Percentiles rank a stretch among this genome's conserved stretches.
Evolutionary conservation across 495 filamentous ascomycete genomes (phyloP).

Genomic region (Podospora anserina): DNA sequence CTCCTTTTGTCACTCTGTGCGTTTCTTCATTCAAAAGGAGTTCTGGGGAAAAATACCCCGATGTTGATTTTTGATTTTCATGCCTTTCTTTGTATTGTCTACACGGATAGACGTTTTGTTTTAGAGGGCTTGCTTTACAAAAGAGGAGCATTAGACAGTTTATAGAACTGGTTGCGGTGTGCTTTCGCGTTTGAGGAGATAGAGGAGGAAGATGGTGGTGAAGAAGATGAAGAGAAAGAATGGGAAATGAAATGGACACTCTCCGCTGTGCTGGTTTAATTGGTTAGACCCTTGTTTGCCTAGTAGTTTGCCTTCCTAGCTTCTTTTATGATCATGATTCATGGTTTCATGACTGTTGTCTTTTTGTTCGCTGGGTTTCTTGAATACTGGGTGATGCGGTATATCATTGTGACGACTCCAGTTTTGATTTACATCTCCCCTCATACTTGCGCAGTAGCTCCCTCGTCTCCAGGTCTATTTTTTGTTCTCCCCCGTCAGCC

Average conservation of each 20-base stretch:
- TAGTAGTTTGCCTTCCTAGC: neutral
- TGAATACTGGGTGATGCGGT: neutral
- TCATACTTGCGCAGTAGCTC: constrained; percentile 37
- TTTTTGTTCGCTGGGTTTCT: neutral
- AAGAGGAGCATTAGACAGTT: neutral
- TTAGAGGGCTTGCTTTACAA: constrained; percentile 6
- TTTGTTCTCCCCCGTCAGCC: constrained; percentile 25
- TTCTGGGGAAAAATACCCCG: constrained; percentile 15
- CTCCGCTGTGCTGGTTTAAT: constrained; percentile 9
- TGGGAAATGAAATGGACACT: constrained; percentile 1
- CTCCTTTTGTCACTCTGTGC: constrained; percentile 7
- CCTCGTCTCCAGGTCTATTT: constrained; percentile 39
- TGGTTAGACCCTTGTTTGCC: neutral
- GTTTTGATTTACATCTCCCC: constrained; percentile 30
- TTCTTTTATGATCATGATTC: neutral
- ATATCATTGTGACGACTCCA: neutral
- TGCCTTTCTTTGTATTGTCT: neutral
- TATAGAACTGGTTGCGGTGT: neutral
- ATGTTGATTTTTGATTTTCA: constrained; percentile 5
- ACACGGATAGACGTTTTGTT: neutral
- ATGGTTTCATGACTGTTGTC: neutral
- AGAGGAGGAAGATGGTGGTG: constrained; percentile 1
- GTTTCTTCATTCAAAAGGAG: constrained; percentile 3
- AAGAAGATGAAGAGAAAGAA: constrained; percentile 3
- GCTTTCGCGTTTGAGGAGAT: neutral